Evolutionary conservation across 768 basidiomycete species (phyloP).

Genomic region (Russula sp.): DNA sequence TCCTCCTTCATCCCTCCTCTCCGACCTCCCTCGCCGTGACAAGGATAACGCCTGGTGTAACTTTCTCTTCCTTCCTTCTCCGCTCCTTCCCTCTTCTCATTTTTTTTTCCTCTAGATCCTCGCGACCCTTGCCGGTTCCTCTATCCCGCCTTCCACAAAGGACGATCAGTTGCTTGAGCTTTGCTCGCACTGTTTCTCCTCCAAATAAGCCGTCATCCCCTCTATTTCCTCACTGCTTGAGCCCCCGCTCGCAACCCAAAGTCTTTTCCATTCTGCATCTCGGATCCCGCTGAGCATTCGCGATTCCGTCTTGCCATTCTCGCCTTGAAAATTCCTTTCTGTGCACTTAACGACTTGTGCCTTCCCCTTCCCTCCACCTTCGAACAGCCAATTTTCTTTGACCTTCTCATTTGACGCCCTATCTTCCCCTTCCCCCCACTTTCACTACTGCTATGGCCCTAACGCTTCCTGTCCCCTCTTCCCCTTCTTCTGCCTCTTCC

Average conservation of each 20-base stretch:
- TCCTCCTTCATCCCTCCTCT: constrained; percentile 23
- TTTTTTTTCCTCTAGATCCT: constrained; percentile 44
- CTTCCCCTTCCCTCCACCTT: constrained; percentile 23
- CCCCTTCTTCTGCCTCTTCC: constrained; percentile 35
- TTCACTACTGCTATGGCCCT: constrained; percentile 31
- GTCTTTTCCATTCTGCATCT: constrained; percentile 38
- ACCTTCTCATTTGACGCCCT: constrained; percentile 17
- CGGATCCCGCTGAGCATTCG: constrained; percentile 46
- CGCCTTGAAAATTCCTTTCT: constrained; percentile 12
- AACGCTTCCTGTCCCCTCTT: constrained; percentile 33
- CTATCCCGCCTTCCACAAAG: constrained; percentile 40
- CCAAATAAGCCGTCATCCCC: constrained; percentile 27
- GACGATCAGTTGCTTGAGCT: constrained; percentile 33
- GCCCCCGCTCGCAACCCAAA: constrained; percentile 13
- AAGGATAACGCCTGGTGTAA: constrained; percentile 49
- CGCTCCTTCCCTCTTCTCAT: neutral
- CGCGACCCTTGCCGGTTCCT: constrained; percentile 92
- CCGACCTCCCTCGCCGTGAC: constrained; percentile 42
- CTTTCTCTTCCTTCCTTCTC: constrained; percentile 9
- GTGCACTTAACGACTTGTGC: constrained; percentile 20
- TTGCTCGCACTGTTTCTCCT: constrained; percentile 23
- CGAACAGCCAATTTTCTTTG: neutral
- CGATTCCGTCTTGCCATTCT: constrained; percentile 32
- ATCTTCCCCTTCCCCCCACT: constrained; percentile 12
- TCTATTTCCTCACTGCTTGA: constrained; percentile 10